Evolutionary conservation across 1,284 basidiomycete genomes (phyloP).

Genomic region (Boletus sp.): DNA sequence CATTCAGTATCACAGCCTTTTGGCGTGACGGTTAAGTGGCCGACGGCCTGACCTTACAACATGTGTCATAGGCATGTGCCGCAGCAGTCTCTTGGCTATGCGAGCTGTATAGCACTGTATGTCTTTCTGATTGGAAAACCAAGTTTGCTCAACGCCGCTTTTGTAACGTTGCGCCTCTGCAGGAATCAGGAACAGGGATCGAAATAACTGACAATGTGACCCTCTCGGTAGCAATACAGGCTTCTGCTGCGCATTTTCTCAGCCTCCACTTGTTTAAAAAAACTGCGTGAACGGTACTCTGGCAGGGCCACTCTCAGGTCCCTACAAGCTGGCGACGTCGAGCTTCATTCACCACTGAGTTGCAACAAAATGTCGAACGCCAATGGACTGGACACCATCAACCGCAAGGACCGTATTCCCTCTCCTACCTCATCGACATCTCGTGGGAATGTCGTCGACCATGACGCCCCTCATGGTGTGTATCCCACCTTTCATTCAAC

Average conservation of each 20-base stretch:
- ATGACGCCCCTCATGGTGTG: slow-evolving; percentile 64
- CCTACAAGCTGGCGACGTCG: slow-evolving; percentile 20
- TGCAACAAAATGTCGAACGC: slow-evolving; percentile 25
- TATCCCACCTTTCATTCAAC: slow-evolving; percentile 4
- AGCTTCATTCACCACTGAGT: not conserved
- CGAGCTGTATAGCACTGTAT: too few species aligned
- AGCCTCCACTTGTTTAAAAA: not conserved
- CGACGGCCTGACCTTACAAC: too few species aligned
- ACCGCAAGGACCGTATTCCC: slow-evolving; percentile 48
- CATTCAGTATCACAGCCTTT: too few species aligned
- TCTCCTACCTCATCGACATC: slow-evolving; percentile 45
- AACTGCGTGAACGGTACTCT: too few species aligned
- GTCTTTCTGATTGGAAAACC: slow-evolving; percentile 9
- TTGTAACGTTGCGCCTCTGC: too few species aligned
- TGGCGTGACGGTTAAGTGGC: too few species aligned
- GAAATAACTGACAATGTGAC: not conserved
- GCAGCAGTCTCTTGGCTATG: too few species aligned
- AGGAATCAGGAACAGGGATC: too few species aligned
- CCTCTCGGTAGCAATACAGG: slow-evolving; percentile 1
- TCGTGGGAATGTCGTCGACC: slow-evolving; percentile 71
- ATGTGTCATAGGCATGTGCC: too few species aligned
- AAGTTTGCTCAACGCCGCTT: too few species aligned
- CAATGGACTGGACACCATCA: slow-evolving; percentile 34
- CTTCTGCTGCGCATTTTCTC: slow-evolving; percentile 13
- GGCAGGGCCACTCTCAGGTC: too few species aligned